Evolutionary conservation across 1,139 yeast genomes (phyloP).

Genomic region (Taphrina communis): DNA sequence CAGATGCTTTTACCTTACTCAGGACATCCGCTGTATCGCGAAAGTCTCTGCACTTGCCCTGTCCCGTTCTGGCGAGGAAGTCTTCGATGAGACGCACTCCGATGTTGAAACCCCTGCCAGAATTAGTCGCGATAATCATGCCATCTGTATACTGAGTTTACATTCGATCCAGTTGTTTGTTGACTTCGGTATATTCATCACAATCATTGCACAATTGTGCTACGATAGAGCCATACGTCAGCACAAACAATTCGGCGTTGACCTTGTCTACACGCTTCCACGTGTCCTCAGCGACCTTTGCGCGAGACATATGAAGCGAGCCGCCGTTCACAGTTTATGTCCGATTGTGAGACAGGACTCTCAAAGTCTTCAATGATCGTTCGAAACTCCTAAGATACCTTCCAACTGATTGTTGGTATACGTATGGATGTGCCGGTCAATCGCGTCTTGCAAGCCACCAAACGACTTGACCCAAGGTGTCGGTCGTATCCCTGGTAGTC

Average conservation of each 20-base stretch:
- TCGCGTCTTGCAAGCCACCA: too few species aligned
- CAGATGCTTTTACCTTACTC: too few species aligned
- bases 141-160: not conserved
- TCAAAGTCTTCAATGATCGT: too few species aligned
- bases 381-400: too few species aligned
- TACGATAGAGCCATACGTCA: constrained; percentile 93
- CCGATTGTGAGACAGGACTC: too few species aligned
- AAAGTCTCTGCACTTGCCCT: constrained; percentile 78
- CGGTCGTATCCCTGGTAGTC: too few species aligned
- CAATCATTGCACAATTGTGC: constrained; percentile 90
- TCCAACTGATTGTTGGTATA: too few species aligned
- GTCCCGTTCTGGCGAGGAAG: constrained; percentile 82
- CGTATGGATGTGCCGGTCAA: too few species aligned
- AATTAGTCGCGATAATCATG: not conserved
- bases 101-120: constrained; percentile 73
- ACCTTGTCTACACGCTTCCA: constrained; percentile 94
- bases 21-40: constrained; percentile 87
- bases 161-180: constrained; percentile 84
- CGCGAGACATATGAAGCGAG: constrained; percentile 21
- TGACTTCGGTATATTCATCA: constrained; percentile 77
- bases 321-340: too few species aligned
- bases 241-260: constrained; percentile 89
- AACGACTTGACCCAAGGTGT: too few species aligned
- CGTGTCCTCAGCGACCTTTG: constrained; percentile 74
- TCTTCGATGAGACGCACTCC: constrained; percentile 93